phyloP scores from a whole-genome alignment of 768 basidiomycete genomes.

The Boletellus sp. region DNA sequence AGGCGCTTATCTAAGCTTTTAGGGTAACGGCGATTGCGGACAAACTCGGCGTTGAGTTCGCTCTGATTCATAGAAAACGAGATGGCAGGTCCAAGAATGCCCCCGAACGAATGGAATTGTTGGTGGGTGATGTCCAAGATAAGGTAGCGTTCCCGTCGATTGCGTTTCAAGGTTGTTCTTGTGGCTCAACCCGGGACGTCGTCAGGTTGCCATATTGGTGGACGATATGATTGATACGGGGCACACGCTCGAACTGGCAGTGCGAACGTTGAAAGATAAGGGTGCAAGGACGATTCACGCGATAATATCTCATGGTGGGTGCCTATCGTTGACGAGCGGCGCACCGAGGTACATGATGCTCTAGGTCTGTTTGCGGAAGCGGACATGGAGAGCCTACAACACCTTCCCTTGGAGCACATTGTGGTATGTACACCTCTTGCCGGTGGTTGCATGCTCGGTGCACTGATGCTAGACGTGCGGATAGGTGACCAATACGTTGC shows the following conservation, averaged over 20 bases:
- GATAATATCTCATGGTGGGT: slow-evolving; percentile 85
- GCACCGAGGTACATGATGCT: slow-evolving; percentile 1
- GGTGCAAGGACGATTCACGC: slow-evolving; percentile 87
- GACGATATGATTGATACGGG: slow-evolving; percentile 99
- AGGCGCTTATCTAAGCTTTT: slow-evolving; percentile 9
- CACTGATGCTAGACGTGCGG: neutral
- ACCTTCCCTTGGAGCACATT: slow-evolving; percentile 76
- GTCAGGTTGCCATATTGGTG: slow-evolving; percentile 85
- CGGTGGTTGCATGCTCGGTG: neutral
- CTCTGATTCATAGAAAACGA: slow-evolving; percentile 89
- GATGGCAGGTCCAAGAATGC: slow-evolving; percentile 61
- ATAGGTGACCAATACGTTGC: slow-evolving; percentile 93
- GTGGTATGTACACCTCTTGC: slow-evolving; percentile 52
- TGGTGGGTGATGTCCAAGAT: slow-evolving; percentile 91
- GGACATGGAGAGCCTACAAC: slow-evolving; percentile 61
- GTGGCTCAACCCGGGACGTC: neutral
- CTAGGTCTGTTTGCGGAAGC: slow-evolving; percentile 78
- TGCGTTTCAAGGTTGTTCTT: neutral
- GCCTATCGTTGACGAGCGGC: slow-evolving; percentile 1
- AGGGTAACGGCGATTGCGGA: slow-evolving; percentile 95
- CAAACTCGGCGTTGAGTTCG: slow-evolving; percentile 92
- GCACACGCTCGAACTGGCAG: slow-evolving; percentile 80
- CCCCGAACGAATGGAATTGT: slow-evolving; percentile 83
- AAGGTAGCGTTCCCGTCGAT: slow-evolving; percentile 47
- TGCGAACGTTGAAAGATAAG: slow-evolving; percentile 79